A percentile compares a stretch with the other conserved stretches of the same genome.
Conservation (phyloP, 495 filamentous ascomycete genomes). For the Opeltia flavorubescens region DNA sequence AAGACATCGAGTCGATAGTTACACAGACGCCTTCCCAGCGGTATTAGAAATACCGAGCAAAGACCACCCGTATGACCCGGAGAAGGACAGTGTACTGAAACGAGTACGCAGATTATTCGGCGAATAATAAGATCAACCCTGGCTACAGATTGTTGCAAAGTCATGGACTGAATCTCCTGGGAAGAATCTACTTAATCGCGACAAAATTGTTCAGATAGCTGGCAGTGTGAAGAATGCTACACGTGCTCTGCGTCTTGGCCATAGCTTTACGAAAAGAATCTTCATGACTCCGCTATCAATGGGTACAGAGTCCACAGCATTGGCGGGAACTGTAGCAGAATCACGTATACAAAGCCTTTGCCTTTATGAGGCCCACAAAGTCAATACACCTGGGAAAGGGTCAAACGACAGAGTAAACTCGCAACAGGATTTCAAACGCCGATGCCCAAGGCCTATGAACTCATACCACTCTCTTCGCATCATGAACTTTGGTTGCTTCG, state of each 20-base stretch:
- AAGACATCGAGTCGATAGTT: conserved; percentile 50
- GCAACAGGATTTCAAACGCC: no score
- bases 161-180: neutral
- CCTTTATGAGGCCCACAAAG: no score
- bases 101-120: conserved; percentile 85
- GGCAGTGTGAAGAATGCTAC: no score
- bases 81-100: conserved; percentile 95
- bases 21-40: conserved; percentile 40
- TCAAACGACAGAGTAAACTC: no score
- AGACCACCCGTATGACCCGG: conserved; percentile 96
- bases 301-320: no score
- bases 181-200: neutral
- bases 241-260: neutral
- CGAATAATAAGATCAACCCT: conserved; percentile 38
- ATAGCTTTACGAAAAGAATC: neutral
- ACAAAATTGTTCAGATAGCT: neutral
- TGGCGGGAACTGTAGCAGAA: no score
- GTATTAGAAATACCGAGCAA: conserved; percentile 94
- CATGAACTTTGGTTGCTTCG: no score
- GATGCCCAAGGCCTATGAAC: no score
- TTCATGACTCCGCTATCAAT: no score
- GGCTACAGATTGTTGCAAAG: neutral
- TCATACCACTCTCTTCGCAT: no score
- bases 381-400: no score
- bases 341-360: no score